Percentiles rank a stretch among this genome's conserved stretches.
phyloP scores from a whole-genome alignment of 192 early-diverging fungal genomes.

The Gamsiella multidivaricata region DNA sequence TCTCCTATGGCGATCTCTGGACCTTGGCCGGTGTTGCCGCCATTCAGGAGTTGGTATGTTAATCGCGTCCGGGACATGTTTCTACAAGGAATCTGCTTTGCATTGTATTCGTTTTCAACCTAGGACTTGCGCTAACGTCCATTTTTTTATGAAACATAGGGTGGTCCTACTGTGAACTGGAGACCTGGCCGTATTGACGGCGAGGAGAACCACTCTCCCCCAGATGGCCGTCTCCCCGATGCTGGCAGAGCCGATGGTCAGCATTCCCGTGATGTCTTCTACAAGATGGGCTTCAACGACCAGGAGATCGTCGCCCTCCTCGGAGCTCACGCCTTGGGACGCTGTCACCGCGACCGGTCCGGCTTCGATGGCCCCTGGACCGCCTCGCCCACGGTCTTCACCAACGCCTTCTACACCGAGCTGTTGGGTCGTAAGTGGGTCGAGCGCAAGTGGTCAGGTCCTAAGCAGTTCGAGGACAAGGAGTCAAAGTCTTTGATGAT shows the following conservation, averaged over 20 bases:
- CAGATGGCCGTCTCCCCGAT: conserved; percentile 85
- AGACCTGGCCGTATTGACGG: conserved; percentile 72
- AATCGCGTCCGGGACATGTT: background rate
- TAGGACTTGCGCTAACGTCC: no score
- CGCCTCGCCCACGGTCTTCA: conserved; percentile 86
- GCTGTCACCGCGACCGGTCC: conserved; percentile 79
- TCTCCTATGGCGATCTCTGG: conserved; percentile 89
- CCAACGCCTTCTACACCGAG: conserved; percentile 89
- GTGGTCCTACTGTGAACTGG: conserved; percentile 82
- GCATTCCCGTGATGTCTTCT: conserved; percentile 83
- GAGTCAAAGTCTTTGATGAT: conserved; percentile 70
- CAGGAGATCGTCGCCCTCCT: conserved; percentile 85
- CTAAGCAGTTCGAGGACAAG: conserved; percentile 91
- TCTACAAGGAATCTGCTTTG: no score
- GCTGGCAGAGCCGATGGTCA: conserved; percentile 67
- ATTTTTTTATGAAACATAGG: conserved; percentile 45
- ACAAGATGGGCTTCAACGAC: conserved; percentile 76
- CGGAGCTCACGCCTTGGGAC: conserved; percentile 82
- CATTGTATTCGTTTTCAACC: no score
- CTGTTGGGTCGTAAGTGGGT: conserved; percentile 85
- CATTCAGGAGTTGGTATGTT: conserved; percentile 73
- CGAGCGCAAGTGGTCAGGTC: conserved; percentile 81
- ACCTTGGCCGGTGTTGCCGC: conserved; percentile 82
- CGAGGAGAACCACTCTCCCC: conserved; percentile 60
- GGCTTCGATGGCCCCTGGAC: conserved; percentile 94